Conservation (phyloP, 257 asterid genomes). For the Schizonepeta tenuifolia region DNA sequence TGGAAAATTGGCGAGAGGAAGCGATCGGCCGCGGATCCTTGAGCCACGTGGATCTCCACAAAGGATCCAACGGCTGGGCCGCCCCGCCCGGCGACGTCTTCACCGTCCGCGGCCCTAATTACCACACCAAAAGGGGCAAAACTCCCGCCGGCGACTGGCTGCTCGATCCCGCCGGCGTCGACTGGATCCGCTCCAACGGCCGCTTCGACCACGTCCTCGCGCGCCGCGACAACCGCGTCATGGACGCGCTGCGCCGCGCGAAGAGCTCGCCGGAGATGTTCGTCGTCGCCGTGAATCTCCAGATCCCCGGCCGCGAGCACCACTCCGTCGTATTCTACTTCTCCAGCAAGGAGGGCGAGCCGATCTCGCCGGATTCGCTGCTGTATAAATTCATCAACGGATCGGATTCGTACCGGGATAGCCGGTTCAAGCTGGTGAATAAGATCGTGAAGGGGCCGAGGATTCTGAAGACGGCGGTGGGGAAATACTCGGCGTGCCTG, state of each 20-base stretch:
- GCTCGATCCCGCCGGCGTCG: constrained; percentile 81
- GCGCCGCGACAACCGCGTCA: constrained; percentile 70
- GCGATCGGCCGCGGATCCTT: constrained; percentile 71
- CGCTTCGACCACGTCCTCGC: constrained; percentile 80
- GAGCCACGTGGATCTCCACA: constrained; percentile 64
- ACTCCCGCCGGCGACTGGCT: constrained; percentile 68
- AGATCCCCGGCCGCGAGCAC: constrained; percentile 87
- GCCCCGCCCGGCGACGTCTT: constrained; percentile 83
- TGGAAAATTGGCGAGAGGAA: constrained; percentile 68
- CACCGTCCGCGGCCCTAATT: constrained; percentile 71
- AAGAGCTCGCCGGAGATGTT: constrained; percentile 48
- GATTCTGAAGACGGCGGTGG: constrained; percentile 87
- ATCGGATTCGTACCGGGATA: constrained; percentile 60
- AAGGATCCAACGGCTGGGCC: constrained; percentile 93
- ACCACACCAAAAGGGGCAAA: constrained; percentile 63
- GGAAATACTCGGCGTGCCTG: constrained; percentile 80
- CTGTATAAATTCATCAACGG: constrained; percentile 72
- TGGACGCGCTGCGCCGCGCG: constrained; percentile 50
- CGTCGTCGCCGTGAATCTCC: constrained; percentile 74
- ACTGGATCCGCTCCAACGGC: constrained; percentile 82
- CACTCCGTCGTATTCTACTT: constrained; percentile 87
- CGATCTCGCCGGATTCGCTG: constrained; percentile 54
- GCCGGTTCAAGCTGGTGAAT: constrained; percentile 83
- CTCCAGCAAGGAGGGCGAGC: constrained; percentile 54
- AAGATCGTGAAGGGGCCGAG: constrained; percentile 90